phyloP scores from a whole-genome alignment of 805 yeast species.

The Hemisphaericaspora nanyangensis region DNA sequence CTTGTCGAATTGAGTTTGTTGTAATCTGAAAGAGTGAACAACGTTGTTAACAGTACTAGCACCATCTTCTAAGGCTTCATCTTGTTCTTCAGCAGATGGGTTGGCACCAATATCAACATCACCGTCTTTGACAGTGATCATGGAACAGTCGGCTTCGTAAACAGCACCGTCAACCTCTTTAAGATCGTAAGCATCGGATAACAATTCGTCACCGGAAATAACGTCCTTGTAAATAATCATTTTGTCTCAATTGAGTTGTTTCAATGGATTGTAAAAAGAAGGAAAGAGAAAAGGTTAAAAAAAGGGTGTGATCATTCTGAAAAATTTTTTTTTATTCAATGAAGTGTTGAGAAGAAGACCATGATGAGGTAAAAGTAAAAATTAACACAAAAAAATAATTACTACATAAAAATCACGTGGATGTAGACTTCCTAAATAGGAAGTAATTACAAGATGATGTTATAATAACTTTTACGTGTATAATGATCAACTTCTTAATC shows the following conservation, averaged over 20 bases:
- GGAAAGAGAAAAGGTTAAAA: background rate
- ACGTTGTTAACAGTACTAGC: slow-evolving; percentile 94
- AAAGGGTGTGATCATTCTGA: background rate
- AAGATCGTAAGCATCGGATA: slow-evolving; percentile 95
- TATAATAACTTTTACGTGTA: too few species aligned
- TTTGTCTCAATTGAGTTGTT: slow-evolving; percentile 10
- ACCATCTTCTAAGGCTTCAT: slow-evolving; percentile 78
- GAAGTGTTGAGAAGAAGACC: background rate
- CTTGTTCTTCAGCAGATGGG: slow-evolving; percentile 98
- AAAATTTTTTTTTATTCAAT: slow-evolving; percentile 1
- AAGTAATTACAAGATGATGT: too few species aligned
- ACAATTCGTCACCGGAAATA: slow-evolving; percentile 90
- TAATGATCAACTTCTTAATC: too few species aligned
- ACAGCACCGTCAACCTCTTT: slow-evolving; percentile 85
- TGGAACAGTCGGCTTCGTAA: slow-evolving; percentile 94
- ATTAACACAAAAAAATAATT: background rate
- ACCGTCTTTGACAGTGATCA: slow-evolving; percentile 86
- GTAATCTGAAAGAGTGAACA: slow-evolving; percentile 97
- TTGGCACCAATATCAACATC: slow-evolving; percentile 99
- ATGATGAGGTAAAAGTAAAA: slow-evolving; percentile 1
- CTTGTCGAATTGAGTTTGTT: slow-evolving; percentile 94
- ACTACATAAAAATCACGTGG: background rate
- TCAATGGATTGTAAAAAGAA: slow-evolving; percentile 3
- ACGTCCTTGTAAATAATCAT: slow-evolving; percentile 59
- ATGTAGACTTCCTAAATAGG: slow-evolving; percentile 12